A percentile compares a stretch with the other conserved stretches of the same genome.
These are phyloP conservation scores for Boletus semigastroideus DNA, from an alignment of 1,284 basidiomycete species.

Conservation along the genomic window DNA sequence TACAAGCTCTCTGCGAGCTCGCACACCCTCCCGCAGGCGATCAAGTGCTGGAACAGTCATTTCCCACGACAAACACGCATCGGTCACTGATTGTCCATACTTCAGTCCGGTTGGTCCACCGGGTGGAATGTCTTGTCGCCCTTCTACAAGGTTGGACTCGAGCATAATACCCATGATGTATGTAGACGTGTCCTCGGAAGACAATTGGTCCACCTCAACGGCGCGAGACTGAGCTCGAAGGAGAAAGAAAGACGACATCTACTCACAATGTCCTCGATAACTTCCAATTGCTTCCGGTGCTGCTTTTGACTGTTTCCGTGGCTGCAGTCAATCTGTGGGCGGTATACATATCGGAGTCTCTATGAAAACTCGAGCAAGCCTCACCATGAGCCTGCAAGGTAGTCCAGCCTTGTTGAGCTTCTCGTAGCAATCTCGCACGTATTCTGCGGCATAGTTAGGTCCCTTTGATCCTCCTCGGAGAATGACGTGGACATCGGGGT, in stretches of 20 bases:
- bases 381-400: constrained; percentile 80
- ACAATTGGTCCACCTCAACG: constrained; percentile 68
- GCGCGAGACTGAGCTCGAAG: not conserved
- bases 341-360: not conserved
- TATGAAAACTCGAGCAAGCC: constrained; percentile 17
- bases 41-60: constrained; percentile 80
- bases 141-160: constrained; percentile 91
- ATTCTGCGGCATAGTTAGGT: constrained; percentile 81
- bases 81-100: constrained; percentile 89
- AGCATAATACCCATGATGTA: constrained; percentile 97
- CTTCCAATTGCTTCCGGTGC: constrained; percentile 80
- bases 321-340: constrained; percentile 84
- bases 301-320: constrained; percentile 93
- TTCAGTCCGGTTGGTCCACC: constrained; percentile 76
- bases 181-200: constrained; percentile 65
- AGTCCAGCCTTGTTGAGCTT: constrained; percentile 83
- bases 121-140: constrained; percentile 82
- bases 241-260: constrained; percentile 7
- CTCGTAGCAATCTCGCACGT: constrained; percentile 73
- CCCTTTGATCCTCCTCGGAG: constrained; percentile 84
- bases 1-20: constrained; percentile 61
- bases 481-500: constrained; percentile 90
- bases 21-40: constrained; percentile 78
- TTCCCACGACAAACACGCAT: constrained; percentile 91
- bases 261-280: constrained; percentile 81